Evolutionary conservation across 2,329 filamentous ascomycete species (phyloP).

Genomic region (Aquanectria penicillioides): DNA sequence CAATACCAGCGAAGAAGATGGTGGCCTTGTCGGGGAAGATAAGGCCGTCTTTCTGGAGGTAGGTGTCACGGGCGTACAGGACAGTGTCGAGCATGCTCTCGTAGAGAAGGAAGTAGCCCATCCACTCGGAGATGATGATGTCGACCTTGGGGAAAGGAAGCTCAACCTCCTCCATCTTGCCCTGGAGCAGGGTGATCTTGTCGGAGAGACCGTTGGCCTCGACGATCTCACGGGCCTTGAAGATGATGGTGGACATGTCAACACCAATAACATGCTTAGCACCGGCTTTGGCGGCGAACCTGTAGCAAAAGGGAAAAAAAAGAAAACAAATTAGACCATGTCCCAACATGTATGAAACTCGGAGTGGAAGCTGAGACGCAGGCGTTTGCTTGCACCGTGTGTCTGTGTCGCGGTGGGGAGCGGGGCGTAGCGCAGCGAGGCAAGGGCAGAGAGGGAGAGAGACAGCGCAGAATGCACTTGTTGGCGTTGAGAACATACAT

Average conservation of each 20-base stretch:
- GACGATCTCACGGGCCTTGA: slow-evolving; percentile 97
- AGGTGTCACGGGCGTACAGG: slow-evolving; percentile 93
- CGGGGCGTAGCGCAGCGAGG: background rate
- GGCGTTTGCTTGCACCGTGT: background rate
- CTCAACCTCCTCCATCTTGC: slow-evolving; percentile 99
- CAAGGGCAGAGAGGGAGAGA: background rate
- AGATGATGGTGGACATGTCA: slow-evolving; percentile 99
- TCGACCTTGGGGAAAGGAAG: slow-evolving; percentile 96
- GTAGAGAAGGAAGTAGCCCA: slow-evolving; percentile 99
- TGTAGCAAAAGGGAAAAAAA: slow-evolving; percentile 48
- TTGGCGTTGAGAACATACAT: slow-evolving; percentile 72
- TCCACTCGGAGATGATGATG: slow-evolving; percentile 99
- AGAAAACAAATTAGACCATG: slow-evolving; percentile 17
- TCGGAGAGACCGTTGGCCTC: slow-evolving; percentile 88
- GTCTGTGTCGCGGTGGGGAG: background rate
- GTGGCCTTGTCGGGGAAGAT: slow-evolving; percentile 99
- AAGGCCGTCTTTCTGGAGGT: slow-evolving; percentile 84
- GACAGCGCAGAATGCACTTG: no score
- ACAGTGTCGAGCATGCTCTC: slow-evolving; percentile 99
- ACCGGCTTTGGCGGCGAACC: slow-evolving; percentile 96
- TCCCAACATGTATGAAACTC: background rate
- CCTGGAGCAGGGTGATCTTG: slow-evolving; percentile 97
- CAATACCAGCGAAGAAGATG: slow-evolving; percentile 95
- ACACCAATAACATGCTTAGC: slow-evolving; percentile 99
- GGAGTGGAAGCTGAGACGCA: background rate